These are phyloP conservation scores for Triticum turgidum DNA, from an alignment of 176 grass and related monocot genomes.

Conservation along the genomic window DNA sequence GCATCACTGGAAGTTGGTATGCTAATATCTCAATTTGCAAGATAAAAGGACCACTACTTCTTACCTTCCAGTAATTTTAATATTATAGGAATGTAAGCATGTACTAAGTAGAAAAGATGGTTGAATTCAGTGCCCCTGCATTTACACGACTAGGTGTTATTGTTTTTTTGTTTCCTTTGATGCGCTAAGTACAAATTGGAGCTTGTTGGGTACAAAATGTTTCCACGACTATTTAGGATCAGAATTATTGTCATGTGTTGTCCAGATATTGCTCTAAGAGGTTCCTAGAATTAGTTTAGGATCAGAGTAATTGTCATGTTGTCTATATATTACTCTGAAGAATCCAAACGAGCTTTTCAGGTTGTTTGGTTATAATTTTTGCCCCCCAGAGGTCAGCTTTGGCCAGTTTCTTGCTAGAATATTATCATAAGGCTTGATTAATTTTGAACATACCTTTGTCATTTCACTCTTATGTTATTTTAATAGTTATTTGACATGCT, in stretches of 20 bases:
- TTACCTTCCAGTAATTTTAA: not conserved
- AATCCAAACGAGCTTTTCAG: not conserved
- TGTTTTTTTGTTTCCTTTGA: constrained; percentile 8
- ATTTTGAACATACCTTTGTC: constrained; percentile 8
- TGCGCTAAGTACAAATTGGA: not conserved
- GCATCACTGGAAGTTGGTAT: too few relatives aligned
- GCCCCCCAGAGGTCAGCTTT: not conserved
- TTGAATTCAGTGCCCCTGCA: not conserved
- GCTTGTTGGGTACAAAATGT: not conserved
- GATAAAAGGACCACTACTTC: too few relatives aligned
- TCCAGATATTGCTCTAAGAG: too few relatives aligned
- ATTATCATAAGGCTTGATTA: not conserved
- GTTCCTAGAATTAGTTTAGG: too few relatives aligned
- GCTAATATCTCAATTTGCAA: too few relatives aligned
- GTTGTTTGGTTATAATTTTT: not conserved
- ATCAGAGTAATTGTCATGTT: too few relatives aligned
- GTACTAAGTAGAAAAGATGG: not conserved
- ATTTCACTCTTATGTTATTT: not conserved
- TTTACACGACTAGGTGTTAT: not conserved
- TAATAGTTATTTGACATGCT: not conserved
- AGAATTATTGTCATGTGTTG: not conserved
- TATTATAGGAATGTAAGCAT: not conserved
- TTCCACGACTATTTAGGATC: not conserved
- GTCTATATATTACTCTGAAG: constrained; percentile 1
- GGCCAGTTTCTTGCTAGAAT: not conserved